phyloP scores from a whole-genome alignment of 2,329 filamentous ascomycete species.

The Stagonosporopsis rhizophila region DNA sequence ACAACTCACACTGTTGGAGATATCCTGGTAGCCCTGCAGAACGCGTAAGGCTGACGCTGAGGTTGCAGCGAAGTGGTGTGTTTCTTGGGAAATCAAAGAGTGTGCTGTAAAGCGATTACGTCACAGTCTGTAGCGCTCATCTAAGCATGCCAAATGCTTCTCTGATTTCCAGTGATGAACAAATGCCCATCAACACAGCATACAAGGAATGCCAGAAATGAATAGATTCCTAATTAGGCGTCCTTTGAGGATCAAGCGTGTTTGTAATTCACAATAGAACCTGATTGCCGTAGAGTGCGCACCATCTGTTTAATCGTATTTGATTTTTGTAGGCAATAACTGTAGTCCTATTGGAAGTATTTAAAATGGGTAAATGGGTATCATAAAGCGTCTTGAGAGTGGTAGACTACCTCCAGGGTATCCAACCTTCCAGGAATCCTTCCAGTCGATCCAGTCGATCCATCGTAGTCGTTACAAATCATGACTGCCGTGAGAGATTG shows the following conservation, averaged over 20 bases:
- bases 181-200: background rate
- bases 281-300: too few species aligned
- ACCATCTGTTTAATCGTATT: too few species aligned
- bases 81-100: background rate
- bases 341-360: background rate
- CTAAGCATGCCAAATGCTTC: slow-evolving; percentile 8
- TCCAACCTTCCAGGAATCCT: background rate
- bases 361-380: slow-evolving; percentile 2
- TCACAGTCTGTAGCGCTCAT: slow-evolving; percentile 1
- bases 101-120: background rate
- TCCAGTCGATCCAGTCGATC: background rate
- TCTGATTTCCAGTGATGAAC: background rate
- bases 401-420: background rate
- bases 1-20: background rate
- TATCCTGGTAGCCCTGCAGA: background rate
- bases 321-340: background rate
- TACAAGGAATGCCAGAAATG: background rate
- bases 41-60: slow-evolving; percentile 13
- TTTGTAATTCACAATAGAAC: too few species aligned
- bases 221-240: too few species aligned
- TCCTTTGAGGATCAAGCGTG: too few species aligned
- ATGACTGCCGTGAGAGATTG: background rate
- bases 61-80: slow-evolving; percentile 1
- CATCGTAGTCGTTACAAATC: background rate
- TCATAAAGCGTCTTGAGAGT: background rate